Base-by-base conservation (phyloP, 2,329 filamentous ascomycete species). In the Fonsecaea multimorphosa region DNA sequence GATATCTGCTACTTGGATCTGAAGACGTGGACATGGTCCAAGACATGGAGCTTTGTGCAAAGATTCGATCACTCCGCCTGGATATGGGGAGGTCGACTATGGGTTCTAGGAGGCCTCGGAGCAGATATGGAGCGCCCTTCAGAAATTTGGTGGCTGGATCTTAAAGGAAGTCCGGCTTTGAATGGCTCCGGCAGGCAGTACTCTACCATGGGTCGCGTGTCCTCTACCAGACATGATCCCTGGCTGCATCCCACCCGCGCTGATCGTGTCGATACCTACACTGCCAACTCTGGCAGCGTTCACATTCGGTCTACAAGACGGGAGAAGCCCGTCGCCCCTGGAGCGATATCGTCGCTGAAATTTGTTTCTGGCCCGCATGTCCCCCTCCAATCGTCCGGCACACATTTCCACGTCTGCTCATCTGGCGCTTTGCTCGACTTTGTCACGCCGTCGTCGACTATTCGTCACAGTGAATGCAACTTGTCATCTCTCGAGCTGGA, bases 11-110 rank as follows among this genome's bases (percentile, higher is more conserved):
- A 96, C 75, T 86, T 99, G 56, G 95, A 99, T 76, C 83, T 99
- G 54, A 97, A 96, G 81, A 98, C 95, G 1, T 97, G 92, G 84
- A 97, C 93, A 0, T 99, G 95, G 95, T 98, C 94, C 63, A 89
- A 92, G 64, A 89, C 92, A 46, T 99, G 95, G 95, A 91, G 90
- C 67, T 99, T 99, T 76, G 93, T 97, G 29, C 89, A 91, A 56
- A 88, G 95, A 44, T 99, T 97, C 75, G 95, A 99, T 73, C 95
- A 99, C 76, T 93, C 92, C 16, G 93, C 91, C 59, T 97, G 94
- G 84, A 90, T 99, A 66, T 97, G 93, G 85, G 89, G 90, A 62
- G 93, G 95, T 68, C 88, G 92, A 51, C 89, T 99, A 36, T 99
- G 94, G 94, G 93, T 98, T 6, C 97, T 97, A 77, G 95, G 95